Percentiles rank a stretch among this genome's conserved stretches.
Conservation (phyloP, 2,329 filamentous ascomycete species). For the Neofusicoccum sp. region DNA sequence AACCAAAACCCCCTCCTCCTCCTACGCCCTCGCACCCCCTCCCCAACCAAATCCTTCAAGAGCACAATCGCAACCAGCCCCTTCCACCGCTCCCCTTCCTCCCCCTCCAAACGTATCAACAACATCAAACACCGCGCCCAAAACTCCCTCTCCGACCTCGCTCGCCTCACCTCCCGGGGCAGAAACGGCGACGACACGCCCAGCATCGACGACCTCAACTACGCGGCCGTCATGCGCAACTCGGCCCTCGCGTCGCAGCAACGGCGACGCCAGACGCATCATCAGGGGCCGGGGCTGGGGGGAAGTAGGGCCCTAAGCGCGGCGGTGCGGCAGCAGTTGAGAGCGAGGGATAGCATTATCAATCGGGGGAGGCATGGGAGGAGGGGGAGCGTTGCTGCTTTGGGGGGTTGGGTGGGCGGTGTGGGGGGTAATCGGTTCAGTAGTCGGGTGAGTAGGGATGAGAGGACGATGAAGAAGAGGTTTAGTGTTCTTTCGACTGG, state of each 20-base stretch:
- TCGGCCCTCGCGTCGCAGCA: not conserved
- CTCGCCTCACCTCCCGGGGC: not conserved
- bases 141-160: not conserved
- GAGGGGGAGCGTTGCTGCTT: not conserved
- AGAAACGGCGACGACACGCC: not conserved
- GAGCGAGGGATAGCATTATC: constrained; percentile 7
- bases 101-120: not conserved
- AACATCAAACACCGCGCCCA: not conserved
- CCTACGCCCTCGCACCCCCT: constrained; percentile 4
- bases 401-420: not conserved
- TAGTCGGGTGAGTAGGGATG: not conserved
- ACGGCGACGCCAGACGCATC: not conserved
- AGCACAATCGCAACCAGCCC: constrained; percentile 7
- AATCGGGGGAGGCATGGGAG: constrained; percentile 7
- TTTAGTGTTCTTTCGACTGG: no score
- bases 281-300: not conserved
- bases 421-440: not conserved
- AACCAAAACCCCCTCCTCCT: not conserved
- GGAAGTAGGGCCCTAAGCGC: not conserved
- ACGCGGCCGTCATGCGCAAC: not conserved
- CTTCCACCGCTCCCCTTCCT: not conserved
- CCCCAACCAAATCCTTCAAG: constrained; percentile 3
- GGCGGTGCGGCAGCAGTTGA: constrained; percentile 15
- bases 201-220: constrained; percentile 9
- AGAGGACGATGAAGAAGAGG: no score